Evolutionary conservation across 768 basidiomycete genomes (phyloP).

Genomic region (Russula virescens): DNA sequence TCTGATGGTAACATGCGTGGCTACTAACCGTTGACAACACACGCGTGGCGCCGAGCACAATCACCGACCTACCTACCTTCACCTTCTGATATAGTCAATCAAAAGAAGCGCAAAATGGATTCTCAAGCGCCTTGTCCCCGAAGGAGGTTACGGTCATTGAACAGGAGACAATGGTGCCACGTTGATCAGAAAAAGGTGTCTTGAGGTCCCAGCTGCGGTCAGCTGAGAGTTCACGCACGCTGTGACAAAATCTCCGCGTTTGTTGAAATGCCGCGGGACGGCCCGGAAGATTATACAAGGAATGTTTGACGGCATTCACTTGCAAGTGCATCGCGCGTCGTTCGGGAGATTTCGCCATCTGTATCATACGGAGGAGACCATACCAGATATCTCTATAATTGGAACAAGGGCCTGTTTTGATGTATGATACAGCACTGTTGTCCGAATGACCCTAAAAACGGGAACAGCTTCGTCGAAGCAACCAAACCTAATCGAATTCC

Average conservation of each 20-base stretch:
- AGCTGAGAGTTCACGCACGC: too few relatives aligned
- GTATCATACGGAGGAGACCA: background rate
- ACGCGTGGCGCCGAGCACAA: background rate
- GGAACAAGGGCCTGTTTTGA: background rate
- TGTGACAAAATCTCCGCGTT: too few relatives aligned
- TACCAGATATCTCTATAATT: slow-evolving; percentile 1
- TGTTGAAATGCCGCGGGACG: background rate
- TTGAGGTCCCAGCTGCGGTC: background rate
- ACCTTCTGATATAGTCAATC: too few relatives aligned
- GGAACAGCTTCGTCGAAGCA: slow-evolving; percentile 3
- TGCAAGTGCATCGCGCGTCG: background rate
- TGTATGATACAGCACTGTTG: background rate
- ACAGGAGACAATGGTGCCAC: too few relatives aligned
- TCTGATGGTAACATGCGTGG: too few relatives aligned
- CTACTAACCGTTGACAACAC: background rate
- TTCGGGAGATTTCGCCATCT: background rate
- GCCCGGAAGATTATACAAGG: background rate
- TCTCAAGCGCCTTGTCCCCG: too few relatives aligned
- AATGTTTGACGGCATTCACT: background rate
- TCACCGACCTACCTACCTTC: too few relatives aligned
- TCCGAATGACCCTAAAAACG: background rate
- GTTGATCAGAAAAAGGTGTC: background rate
- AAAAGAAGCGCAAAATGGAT: too few relatives aligned
- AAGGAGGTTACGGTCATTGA: too few relatives aligned
- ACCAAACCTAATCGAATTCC: slow-evolving; percentile 5